phyloP scores from a whole-genome alignment of 257 asterid species.

The Lavandula angustifolia region DNA sequence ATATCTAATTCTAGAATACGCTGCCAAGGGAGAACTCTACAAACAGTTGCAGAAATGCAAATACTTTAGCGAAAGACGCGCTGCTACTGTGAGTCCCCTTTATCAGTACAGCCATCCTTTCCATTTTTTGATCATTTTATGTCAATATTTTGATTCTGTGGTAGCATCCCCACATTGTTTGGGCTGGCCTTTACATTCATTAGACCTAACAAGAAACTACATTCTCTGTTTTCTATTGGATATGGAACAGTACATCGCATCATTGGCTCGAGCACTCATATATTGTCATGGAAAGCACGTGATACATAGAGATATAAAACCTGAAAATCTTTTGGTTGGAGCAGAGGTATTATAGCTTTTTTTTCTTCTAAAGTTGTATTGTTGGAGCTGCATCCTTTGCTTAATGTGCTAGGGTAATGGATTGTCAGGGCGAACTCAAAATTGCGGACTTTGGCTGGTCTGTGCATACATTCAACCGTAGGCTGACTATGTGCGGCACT shows the following conservation, averaged over 20 bases:
- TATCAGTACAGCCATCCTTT: background rate
- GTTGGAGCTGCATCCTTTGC: slow-evolving; percentile 18
- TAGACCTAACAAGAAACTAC: slow-evolving; percentile 15
- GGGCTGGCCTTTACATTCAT: background rate
- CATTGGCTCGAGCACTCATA: slow-evolving; percentile 89
- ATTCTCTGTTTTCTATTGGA: slow-evolving; percentile 29
- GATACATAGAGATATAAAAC: slow-evolving; percentile 91
- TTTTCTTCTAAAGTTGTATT: slow-evolving; percentile 30
- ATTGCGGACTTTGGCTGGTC: slow-evolving; percentile 99
- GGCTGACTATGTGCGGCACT: slow-evolving; percentile 97
- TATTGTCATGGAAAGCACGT: slow-evolving; percentile 98
- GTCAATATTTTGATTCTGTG: background rate
- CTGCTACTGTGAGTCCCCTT: slow-evolving; percentile 74
- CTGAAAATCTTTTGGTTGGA: slow-evolving; percentile 94
- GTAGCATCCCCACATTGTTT: background rate
- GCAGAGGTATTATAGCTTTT: slow-evolving; percentile 59
- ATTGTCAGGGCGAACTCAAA: slow-evolving; percentile 86
- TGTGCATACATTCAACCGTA: slow-evolving; percentile 90
- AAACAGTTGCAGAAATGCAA: slow-evolving; percentile 80
- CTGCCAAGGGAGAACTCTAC: slow-evolving; percentile 94
- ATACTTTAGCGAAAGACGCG: slow-evolving; percentile 82
- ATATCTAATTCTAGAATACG: slow-evolving; percentile 82
- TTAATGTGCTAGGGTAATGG: slow-evolving; percentile 18
- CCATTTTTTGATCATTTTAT: background rate
- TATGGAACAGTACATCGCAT: slow-evolving; percentile 75